Evolutionary conservation across 805 yeast species (phyloP).

Genomic region (Suhomyces kilbournensis): DNA sequence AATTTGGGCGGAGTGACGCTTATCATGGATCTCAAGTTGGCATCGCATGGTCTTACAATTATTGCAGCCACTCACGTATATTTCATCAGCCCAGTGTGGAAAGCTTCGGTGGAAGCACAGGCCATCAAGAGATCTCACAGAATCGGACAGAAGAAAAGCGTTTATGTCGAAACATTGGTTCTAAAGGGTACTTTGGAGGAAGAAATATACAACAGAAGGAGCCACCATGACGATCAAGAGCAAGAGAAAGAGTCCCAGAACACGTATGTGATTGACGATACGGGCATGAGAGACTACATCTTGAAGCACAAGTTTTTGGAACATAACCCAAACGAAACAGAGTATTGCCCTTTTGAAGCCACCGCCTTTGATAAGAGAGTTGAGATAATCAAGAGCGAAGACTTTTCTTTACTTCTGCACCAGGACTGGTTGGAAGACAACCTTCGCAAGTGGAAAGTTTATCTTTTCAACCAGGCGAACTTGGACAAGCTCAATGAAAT

Average conservation of each 20-base stretch:
- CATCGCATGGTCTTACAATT: constrained; percentile 69
- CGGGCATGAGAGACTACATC: constrained; percentile 55
- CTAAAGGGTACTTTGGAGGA: constrained; percentile 64
- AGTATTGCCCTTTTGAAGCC: constrained; percentile 36
- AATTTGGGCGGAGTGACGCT: constrained; percentile 48
- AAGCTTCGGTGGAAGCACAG: constrained; percentile 65
- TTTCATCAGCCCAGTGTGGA: constrained; percentile 73
- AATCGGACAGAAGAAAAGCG: constrained; percentile 65
- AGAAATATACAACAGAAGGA: constrained; percentile 51
- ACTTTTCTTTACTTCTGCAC: constrained; percentile 20
- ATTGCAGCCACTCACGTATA: constrained; percentile 67
- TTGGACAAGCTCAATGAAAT: constrained; percentile 23
- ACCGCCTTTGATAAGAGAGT: constrained; percentile 13
- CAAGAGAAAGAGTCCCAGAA: constrained; percentile 12
- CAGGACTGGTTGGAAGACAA: constrained; percentile 4
- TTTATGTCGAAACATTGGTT: constrained; percentile 65
- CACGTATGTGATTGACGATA: constrained; percentile 54
- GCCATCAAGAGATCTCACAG: constrained; percentile 77
- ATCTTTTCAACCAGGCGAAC: constrained; percentile 29
- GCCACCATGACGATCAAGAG: constrained; percentile 1
- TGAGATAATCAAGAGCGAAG: constrained; percentile 23
- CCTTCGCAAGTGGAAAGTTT: constrained; percentile 24
- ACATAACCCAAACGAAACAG: constrained; percentile 23
- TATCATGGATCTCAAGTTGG: constrained; percentile 64
- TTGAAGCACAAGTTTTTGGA: constrained; percentile 48